These are phyloP conservation scores for Chlamydomonas applanata DNA, from an alignment of 139 green algal genomes.

Conservation along the genomic window DNA sequence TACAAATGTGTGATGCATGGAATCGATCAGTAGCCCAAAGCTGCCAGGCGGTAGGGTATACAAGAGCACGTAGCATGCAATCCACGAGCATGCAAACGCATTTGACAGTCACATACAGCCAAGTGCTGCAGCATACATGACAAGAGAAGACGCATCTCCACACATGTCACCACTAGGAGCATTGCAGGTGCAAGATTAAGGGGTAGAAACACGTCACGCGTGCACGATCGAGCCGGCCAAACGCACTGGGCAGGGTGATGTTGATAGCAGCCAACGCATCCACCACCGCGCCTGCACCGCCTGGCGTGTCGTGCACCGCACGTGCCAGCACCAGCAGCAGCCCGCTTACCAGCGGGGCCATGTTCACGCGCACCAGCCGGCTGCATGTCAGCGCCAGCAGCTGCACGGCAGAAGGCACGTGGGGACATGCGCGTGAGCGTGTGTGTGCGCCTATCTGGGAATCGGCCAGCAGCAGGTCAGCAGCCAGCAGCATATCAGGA, in stretches of 20 bases:
- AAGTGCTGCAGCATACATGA: not conserved
- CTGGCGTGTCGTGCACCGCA: constrained; percentile 1
- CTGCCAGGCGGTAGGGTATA: no score
- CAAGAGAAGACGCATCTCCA: not conserved
- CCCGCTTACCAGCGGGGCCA: constrained; percentile 25
- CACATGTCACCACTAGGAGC: not conserved
- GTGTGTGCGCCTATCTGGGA: no score
- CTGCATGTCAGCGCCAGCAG: constrained; percentile 9
- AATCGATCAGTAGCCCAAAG: no score
- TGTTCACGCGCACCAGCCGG: constrained; percentile 23
- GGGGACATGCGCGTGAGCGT: no score
- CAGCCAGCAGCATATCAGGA: no score
- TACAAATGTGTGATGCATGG: no score
- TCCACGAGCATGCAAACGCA: not conserved
- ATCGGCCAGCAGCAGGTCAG: no score
- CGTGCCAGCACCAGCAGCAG: constrained; percentile 22
- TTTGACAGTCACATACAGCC: not conserved
- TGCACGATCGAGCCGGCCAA: no score
- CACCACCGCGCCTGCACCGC: constrained; percentile 3
- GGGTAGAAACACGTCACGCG: no score
- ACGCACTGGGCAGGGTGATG: not conserved
- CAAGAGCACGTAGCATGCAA: not conserved
- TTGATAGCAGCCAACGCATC: constrained; percentile 11
- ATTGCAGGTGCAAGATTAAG: not conserved
- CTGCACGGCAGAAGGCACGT: no score